Base-by-base conservation (phyloP, 2,329 filamentous ascomycete genomes). In the Berkeleyomyces basicola region DNA sequence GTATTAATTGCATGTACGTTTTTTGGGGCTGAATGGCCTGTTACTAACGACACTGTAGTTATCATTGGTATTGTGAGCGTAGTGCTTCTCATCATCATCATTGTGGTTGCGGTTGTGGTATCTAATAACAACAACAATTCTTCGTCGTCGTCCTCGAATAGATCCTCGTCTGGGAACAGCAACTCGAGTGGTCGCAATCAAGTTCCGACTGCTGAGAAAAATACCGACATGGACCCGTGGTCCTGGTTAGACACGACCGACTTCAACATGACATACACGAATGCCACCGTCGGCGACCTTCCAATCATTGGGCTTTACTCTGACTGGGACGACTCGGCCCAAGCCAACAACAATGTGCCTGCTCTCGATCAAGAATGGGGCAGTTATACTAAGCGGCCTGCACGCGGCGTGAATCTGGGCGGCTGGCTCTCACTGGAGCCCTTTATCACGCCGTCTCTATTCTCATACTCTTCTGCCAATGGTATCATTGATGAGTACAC, bases 351-450 rank as follows among this genome's bases (percentile, higher is more conserved):
- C 16, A 83, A 90, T 40, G 90, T 95, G 0, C 88, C 90, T 0
- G 77, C 89, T 1, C 77, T 99, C 5, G 81, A 89, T 67, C 78
- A 91, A 65, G 69, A 78, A 0, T 96, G 92, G 81, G 83, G 83
- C 5, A 76, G 85, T 1, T 99, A 97, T 68, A 82, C 84, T 1
- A 83, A 82, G 31, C 84, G 79, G 62, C 90, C 91, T 1, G 90
- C 95, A 33, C 83, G 92, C 5, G 93, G 93, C 0, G 89, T 97
- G 43, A 97, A 96, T 69, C 72, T 97, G 0, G 93, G 93, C 59
- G 93, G 93, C 10, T 99, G 93, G 93, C 81, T 99, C 1, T 88
- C 87, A 2, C 76, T 99, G 10, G 93, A 99, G 70, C 93, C 93
- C 0, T 96, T 95, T 72, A 97, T 99, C 71, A 92, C 89, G 3